A percentile compares a stretch with the other conserved stretches of the same genome.
Conservation (phyloP, 2,329 filamentous ascomycete genomes). For the Apiospora sp. region DNA sequence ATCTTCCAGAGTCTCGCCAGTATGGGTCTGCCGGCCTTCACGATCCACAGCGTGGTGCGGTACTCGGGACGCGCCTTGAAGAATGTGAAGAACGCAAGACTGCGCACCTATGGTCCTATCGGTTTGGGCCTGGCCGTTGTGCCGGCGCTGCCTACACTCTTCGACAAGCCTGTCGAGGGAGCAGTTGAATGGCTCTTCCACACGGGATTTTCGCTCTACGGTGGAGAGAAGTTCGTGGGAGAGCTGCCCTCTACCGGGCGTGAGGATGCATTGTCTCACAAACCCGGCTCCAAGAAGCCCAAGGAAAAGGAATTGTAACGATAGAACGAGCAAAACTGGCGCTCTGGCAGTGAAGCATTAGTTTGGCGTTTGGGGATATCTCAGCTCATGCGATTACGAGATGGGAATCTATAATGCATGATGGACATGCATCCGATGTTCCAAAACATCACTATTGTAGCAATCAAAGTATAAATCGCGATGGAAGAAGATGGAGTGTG, state of each 20-base stretch:
- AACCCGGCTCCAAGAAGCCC: slow-evolving; percentile 55
- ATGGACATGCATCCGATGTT: background rate
- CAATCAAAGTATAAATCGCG: background rate
- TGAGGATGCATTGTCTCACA: slow-evolving; percentile 54
- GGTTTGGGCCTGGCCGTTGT: slow-evolving; percentile 81
- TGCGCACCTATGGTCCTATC: slow-evolving; percentile 90
- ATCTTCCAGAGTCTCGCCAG: slow-evolving; percentile 90
- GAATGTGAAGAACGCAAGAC: slow-evolving; percentile 74
- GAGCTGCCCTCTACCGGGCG: slow-evolving; percentile 62
- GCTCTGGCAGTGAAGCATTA: background rate
- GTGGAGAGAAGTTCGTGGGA: slow-evolving; percentile 66
- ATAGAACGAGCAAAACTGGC: background rate
- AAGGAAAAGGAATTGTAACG: slow-evolving; percentile 45
- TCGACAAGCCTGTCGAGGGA: slow-evolving; percentile 91
- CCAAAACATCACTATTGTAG: background rate
- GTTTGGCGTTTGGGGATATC: slow-evolving; percentile 15
- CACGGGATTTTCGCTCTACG: slow-evolving; percentile 77
- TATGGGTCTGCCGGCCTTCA: slow-evolving; percentile 94
- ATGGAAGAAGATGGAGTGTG: background rate
- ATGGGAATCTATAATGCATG: slow-evolving; percentile 35
- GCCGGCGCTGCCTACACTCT: slow-evolving; percentile 83
- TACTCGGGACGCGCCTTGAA: slow-evolving; percentile 91
- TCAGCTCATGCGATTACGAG: background rate
- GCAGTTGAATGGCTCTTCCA: slow-evolving; percentile 92
- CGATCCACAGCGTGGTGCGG: slow-evolving; percentile 89